These are phyloP conservation scores for Ustilago nuda DNA, from an alignment of 1,284 basidiomycete species.

Conservation along the genomic window DNA sequence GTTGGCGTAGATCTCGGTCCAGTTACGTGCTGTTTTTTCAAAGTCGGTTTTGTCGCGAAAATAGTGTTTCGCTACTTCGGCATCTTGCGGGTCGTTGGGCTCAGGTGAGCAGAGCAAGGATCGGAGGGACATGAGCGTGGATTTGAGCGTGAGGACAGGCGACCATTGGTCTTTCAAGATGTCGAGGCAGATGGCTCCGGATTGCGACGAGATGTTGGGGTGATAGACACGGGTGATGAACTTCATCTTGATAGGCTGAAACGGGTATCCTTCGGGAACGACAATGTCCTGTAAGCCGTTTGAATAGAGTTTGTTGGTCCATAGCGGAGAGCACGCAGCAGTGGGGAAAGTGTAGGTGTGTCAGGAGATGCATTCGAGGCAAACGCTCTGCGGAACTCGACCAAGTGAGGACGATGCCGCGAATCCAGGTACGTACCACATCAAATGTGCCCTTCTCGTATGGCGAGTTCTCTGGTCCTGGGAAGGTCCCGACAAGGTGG, in stretches of 20 bases:
- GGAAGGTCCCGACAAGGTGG: constrained; percentile 56
- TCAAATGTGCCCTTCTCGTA: constrained; percentile 94
- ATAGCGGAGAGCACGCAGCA: neutral
- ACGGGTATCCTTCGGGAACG: constrained; percentile 92
- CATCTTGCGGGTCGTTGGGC: constrained; percentile 97
- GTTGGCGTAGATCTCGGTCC: constrained; percentile 72
- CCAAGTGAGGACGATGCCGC: neutral
- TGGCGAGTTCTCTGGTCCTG: constrained; percentile 77
- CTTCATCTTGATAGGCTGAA: constrained; percentile 95
- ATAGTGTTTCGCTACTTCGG: constrained; percentile 92
- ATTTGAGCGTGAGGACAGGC: constrained; percentile 83
- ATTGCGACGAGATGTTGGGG: constrained; percentile 94
- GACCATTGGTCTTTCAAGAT: constrained; percentile 75
- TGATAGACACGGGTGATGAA: constrained; percentile 83
- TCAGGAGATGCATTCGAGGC: neutral
- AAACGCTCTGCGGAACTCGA: neutral
- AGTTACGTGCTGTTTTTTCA: constrained; percentile 91
- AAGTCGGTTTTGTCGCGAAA: constrained; percentile 87
- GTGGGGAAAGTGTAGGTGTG: neutral
- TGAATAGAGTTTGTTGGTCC: neutral
- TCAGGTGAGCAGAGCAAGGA: constrained; percentile 95
- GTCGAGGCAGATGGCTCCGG: constrained; percentile 87
- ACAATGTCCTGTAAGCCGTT: constrained; percentile 79
- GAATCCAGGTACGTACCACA: constrained; percentile 75
- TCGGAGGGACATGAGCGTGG: constrained; percentile 94